Percentiles rank a stretch among this genome's conserved stretches.
Conservation (phyloP, 768 basidiomycete species). For the Rhodocollybia butyracea region DNA sequence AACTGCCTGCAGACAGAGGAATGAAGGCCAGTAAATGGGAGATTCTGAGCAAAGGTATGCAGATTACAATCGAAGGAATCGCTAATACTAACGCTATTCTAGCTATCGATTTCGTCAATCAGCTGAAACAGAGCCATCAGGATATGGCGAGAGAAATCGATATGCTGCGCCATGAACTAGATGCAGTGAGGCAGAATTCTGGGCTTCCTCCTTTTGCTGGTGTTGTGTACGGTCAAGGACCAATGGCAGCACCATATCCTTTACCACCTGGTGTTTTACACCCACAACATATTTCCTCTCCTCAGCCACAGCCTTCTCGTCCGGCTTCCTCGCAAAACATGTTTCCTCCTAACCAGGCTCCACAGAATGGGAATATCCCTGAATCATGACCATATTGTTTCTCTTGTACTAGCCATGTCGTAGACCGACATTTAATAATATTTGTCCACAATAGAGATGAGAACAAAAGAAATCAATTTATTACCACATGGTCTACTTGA, state of each 20-base stretch:
- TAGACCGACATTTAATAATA: too few relatives aligned
- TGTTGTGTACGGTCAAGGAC: slow-evolving; percentile 50
- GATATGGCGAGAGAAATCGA: slow-evolving; percentile 81
- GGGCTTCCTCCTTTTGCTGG: slow-evolving; percentile 43
- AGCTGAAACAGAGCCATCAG: slow-evolving; percentile 73
- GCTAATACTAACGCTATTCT: slow-evolving; percentile 9
- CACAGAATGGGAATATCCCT: slow-evolving; percentile 44
- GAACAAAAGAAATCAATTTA: too few relatives aligned
- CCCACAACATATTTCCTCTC: slow-evolving; percentile 24
- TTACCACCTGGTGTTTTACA: slow-evolving; percentile 41
- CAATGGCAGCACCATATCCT: slow-evolving; percentile 41
- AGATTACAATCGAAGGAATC: slow-evolving; percentile 2
- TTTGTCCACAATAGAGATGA: background rate
- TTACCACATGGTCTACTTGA: too few relatives aligned
- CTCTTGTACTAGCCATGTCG: too few relatives aligned
- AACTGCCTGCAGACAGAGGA: slow-evolving; percentile 86
- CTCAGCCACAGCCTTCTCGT: slow-evolving; percentile 41
- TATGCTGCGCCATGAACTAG: slow-evolving; percentile 72
- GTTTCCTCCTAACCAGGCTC: slow-evolving; percentile 39
- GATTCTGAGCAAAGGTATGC: slow-evolving; percentile 90
- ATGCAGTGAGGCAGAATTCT: slow-evolving; percentile 55
- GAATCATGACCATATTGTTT: slow-evolving; percentile 29
- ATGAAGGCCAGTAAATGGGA: slow-evolving; percentile 99
- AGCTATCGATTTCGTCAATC: slow-evolving; percentile 88
- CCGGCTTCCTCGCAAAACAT: slow-evolving; percentile 63